Evolutionary conservation across 2,329 filamentous ascomycete species (phyloP).

Genomic region (Diplodia intermedia): DNA sequence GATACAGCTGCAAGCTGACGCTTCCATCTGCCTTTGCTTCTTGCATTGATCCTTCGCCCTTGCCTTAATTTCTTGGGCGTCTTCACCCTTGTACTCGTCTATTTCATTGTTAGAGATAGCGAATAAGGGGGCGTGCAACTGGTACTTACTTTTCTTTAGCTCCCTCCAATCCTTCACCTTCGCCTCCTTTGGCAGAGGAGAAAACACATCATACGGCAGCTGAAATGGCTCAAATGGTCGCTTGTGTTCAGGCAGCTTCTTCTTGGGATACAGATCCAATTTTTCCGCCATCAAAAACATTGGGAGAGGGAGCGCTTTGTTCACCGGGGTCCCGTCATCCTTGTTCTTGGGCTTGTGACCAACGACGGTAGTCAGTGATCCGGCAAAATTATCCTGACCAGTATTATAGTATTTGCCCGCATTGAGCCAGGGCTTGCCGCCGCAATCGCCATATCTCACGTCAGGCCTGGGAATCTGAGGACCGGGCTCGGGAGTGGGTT

Average conservation of each 20-base stretch:
- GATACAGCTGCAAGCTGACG: conserved; percentile 66
- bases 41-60: conserved; percentile 66
- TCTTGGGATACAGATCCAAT: conserved; percentile 63
- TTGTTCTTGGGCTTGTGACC: conserved; percentile 48
- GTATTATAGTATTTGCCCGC: conserved; percentile 39
- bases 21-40: conserved; percentile 74
- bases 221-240: conserved; percentile 52
- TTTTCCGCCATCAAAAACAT: conserved; percentile 78
- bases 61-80: conserved; percentile 28
- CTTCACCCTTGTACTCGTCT: conserved; percentile 40
- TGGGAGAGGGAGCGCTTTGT: conserved; percentile 72
- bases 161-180: conserved; percentile 94
- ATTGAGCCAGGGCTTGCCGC: conserved; percentile 26
- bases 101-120: background rate
- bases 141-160: conserved; percentile 66
- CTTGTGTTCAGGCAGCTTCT: conserved; percentile 27
- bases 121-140: background rate
- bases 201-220: conserved; percentile 88
- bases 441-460: background rate
- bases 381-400: conserved; percentile 34
- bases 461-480: conserved; percentile 41
- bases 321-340: conserved; percentile 46
- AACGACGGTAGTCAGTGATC: background rate
- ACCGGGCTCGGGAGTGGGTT: conserved; percentile 16
- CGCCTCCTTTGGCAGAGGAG: conserved; percentile 82